Evolutionary conservation across 257 asterid species (phyloP).

Genomic region (Echium plantagineum): DNA sequence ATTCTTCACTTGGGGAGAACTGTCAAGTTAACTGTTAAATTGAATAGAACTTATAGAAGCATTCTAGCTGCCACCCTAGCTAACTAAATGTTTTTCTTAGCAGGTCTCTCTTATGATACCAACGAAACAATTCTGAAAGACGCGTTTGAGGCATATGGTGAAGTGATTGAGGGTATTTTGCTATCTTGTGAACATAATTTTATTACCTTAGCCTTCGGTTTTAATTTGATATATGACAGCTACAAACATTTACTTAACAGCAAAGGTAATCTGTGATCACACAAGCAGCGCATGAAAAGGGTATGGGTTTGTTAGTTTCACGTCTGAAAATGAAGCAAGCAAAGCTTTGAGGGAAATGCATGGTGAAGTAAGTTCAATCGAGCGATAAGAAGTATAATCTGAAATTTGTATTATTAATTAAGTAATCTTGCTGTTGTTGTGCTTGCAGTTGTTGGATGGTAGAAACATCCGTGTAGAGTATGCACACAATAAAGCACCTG

Average conservation of each 20-base stretch:
- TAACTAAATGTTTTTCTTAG: slow-evolving; percentile 1
- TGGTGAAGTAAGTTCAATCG: background rate
- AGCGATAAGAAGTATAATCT: background rate
- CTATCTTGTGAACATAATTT: background rate
- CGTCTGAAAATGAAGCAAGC: slow-evolving; percentile 37
- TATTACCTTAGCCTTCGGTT: background rate
- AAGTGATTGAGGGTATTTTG: slow-evolving; percentile 45
- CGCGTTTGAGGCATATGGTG: slow-evolving; percentile 53
- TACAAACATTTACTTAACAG: slow-evolving; percentile 23
- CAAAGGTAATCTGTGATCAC: slow-evolving; percentile 66
- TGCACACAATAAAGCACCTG: background rate
- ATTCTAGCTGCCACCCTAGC: background rate
- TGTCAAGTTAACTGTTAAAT: too few relatives aligned
- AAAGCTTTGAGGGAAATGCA: slow-evolving; percentile 65
- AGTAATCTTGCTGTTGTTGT: background rate
- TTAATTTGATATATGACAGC: background rate
- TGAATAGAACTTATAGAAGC: too few relatives aligned
- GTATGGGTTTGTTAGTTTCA: slow-evolving; percentile 57
- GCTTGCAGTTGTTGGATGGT: background rate
- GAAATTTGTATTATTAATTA: background rate
- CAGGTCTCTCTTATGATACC: slow-evolving; percentile 77
- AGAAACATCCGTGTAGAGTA: background rate
- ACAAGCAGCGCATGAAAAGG: slow-evolving; percentile 67
- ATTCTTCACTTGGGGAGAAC: too few relatives aligned
- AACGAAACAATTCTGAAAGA: slow-evolving; percentile 54